phyloP scores from a whole-genome alignment of 768 basidiomycete species.

The Xanthoconium purpureum region DNA sequence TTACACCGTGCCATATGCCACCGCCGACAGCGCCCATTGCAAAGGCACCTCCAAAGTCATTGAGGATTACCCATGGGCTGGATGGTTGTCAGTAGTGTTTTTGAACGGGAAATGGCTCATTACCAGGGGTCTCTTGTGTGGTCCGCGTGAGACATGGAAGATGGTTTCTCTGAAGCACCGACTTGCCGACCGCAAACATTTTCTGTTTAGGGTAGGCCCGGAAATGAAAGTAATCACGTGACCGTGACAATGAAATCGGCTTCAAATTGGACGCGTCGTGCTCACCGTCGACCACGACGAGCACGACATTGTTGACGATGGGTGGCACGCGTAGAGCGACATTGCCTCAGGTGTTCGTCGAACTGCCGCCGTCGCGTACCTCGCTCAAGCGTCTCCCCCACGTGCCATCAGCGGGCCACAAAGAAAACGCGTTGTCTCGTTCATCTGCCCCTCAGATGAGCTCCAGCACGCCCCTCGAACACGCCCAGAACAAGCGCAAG shows the following conservation, averaged over 20 bases:
- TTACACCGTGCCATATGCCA: slow-evolving; percentile 98
- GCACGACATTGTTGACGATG: slow-evolving; percentile 16
- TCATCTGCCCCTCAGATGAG: slow-evolving; percentile 30
- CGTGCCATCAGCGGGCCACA: slow-evolving; percentile 34
- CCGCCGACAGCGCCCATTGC: slow-evolving; percentile 98
- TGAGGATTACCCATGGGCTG: slow-evolving; percentile 98
- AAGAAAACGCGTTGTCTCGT: slow-evolving; percentile 47
- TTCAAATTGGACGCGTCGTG: slow-evolving; percentile 22
- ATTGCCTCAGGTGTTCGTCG: slow-evolving; percentile 51
- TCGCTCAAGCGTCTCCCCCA: slow-evolving; percentile 20
- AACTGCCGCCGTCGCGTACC: slow-evolving; percentile 45
- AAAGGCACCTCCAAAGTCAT: slow-evolving; percentile 97
- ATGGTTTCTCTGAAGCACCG: not conserved
- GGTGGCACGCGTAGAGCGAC: slow-evolving; percentile 26
- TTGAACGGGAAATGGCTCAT: slow-evolving; percentile 10
- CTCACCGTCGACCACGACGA: slow-evolving; percentile 18
- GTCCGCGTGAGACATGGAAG: slow-evolving; percentile 80
- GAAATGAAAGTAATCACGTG: slow-evolving; percentile 22
- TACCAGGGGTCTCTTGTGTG: slow-evolving; percentile 94
- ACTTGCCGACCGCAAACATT: slow-evolving; percentile 8
- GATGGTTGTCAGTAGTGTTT: slow-evolving; percentile 3
- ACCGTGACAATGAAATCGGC: slow-evolving; percentile 26
- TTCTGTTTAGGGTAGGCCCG: slow-evolving; percentile 33
- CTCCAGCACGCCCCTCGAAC: slow-evolving; percentile 29
- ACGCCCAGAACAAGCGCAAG: slow-evolving; percentile 49